Evolutionary conservation across 1,284 basidiomycete species (phyloP).

Genomic region (Leccinum pachyderme): DNA sequence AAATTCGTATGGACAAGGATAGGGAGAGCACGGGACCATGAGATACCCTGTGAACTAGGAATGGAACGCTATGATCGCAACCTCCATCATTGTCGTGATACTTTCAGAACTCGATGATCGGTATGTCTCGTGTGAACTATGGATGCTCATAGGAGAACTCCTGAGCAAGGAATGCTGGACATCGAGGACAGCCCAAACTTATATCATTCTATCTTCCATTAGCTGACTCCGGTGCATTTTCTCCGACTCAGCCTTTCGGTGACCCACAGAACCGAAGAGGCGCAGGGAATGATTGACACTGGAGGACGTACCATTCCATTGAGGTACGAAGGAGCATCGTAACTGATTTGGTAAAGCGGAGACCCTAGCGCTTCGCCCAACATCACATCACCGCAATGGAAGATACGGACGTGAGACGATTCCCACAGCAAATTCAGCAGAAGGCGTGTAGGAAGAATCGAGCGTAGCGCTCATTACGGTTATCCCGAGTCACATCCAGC

Average conservation of each 20-base stretch:
- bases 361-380: background rate
- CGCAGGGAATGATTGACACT: background rate
- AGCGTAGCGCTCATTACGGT: background rate
- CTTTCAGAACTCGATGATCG: background rate
- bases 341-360: background rate
- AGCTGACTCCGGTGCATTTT: background rate
- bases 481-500: background rate
- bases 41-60: slow-evolving; percentile 1
- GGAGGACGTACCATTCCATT: background rate
- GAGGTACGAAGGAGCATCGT: background rate
- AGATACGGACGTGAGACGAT: background rate
- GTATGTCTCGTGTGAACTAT: slow-evolving; percentile 7
- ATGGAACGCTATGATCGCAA: background rate
- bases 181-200: background rate
- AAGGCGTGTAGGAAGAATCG: background rate
- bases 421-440: background rate
- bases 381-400: background rate
- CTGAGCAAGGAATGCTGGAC: background rate
- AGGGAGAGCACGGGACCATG: slow-evolving; percentile 2
- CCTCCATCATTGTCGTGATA: background rate
- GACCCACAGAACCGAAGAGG: background rate
- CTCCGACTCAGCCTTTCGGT: background rate
- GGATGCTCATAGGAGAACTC: background rate
- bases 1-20: slow-evolving; percentile 33
- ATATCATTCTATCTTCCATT: background rate